Percentiles rank a stretch among this genome's conserved stretches.
phyloP scores from a whole-genome alignment of 1,284 basidiomycete species.

The Malassezia slooffiae region DNA sequence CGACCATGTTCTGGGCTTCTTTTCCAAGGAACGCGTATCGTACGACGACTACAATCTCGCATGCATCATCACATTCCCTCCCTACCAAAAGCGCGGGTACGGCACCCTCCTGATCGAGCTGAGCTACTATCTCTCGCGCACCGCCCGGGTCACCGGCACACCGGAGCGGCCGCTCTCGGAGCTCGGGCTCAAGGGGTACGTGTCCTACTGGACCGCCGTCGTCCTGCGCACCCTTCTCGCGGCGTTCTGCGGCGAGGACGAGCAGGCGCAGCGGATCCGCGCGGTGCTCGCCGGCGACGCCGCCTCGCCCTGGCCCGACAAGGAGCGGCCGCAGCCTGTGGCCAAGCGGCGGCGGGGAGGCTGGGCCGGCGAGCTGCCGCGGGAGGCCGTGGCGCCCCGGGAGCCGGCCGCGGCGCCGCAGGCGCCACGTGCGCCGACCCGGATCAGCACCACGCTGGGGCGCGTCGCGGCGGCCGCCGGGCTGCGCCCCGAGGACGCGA shows the following conservation, averaged over 20 bases:
- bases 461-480: constrained; percentile 67
- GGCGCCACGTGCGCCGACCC: background rate
- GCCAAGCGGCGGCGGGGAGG: constrained; percentile 16
- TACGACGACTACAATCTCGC: constrained; percentile 96
- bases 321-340: constrained; percentile 8
- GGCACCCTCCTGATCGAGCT: constrained; percentile 97
- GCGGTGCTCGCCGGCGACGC: constrained; percentile 6
- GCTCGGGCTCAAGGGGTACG: constrained; percentile 78
- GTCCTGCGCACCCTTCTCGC: constrained; percentile 69
- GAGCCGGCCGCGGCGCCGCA: constrained; percentile 9
- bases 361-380: constrained; percentile 14
- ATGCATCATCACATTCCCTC: constrained; percentile 89
- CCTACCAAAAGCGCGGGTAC: constrained; percentile 77
- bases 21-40: constrained; percentile 91
- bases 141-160: constrained; percentile 67
- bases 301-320: background rate
- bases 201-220: constrained; percentile 79
- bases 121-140: constrained; percentile 82
- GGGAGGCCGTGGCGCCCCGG: constrained; percentile 8
- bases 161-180: constrained; percentile 91
- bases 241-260: constrained; percentile 28
- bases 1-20: constrained; percentile 82
- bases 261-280: background rate
- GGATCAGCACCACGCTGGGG: constrained; percentile 31
- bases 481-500: constrained; percentile 70